Base-by-base conservation (phyloP, 2,329 filamentous ascomycete genomes). In the Colletotrichum plurivorum region DNA sequence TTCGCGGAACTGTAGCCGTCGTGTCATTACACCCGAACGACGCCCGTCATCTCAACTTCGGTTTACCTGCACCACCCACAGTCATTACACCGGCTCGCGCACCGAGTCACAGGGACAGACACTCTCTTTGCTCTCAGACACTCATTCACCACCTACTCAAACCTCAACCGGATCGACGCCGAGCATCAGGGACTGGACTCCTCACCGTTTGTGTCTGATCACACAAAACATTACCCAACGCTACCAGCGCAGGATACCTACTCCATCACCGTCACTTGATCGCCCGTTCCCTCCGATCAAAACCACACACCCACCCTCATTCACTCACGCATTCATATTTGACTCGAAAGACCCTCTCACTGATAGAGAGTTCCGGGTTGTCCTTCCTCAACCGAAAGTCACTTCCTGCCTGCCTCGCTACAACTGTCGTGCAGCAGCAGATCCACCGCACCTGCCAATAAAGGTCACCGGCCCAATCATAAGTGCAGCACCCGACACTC, bases 171-270 rank as follows among this genome's bases (percentile, higher is more conserved):
- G 54, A 69, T 60, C 31, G 49, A 55, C 61, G 41, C 61, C 61
- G 46, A 69, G 53, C 13, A 48, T 53, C 41, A 53, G 53, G 49
- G 70, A 72, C 72, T 71, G 69, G 71, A 67, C 61, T 74, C 59
- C 71, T 71, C 58, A 53, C 62, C 52, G 36, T 43, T 41, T 48
- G 57, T 68, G 64, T 61, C 43, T 25, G 22, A 31, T 59, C 55
- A 48, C 67, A 63, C 62, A 58, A 39, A 46, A 43, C 22, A n/a
- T 20, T 56, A 58, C 52, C 25, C 55, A 57, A 52, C 55, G 43
- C 62, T 55, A 22, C 39, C 20, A n/a, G 46, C 41, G 46, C 46
- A 63, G 46, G 52, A 59, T 49, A 53, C 20, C 3, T n/a, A n/a
- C 45, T 54, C 58, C 54, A 56, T 61, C 55, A 68, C 60, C 52